A percentile compares a stretch with the other conserved stretches of the same genome.
phyloP scores from a whole-genome alignment of 495 filamentous ascomycete genomes.

The Penicillium pancosmium region DNA sequence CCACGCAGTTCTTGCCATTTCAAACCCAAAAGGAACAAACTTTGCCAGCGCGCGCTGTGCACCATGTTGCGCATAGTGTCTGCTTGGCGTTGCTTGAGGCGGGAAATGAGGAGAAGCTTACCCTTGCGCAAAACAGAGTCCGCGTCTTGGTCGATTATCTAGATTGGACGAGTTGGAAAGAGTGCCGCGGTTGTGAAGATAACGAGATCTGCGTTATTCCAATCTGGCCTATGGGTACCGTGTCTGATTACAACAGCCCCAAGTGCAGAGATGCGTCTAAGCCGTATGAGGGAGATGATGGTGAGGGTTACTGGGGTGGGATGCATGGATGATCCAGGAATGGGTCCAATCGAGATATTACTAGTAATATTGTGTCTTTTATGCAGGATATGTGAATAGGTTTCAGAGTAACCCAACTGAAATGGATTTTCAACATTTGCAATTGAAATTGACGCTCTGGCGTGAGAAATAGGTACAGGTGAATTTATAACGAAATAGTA shows the following conservation, averaged over 20 bases:
- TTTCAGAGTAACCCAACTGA: neutral
- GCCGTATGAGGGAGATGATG: slow-evolving; percentile 23
- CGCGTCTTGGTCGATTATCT: slow-evolving; percentile 51
- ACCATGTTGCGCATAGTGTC: slow-evolving; percentile 48
- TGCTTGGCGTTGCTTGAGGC: slow-evolving; percentile 54
- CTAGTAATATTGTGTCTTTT: no score
- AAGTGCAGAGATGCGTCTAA: slow-evolving; percentile 42
- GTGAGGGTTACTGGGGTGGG: slow-evolving; percentile 43
- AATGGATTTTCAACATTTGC: neutral
- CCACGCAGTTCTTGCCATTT: slow-evolving; percentile 48
- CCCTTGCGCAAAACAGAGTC: slow-evolving; percentile 31
- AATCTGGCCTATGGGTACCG: slow-evolving; percentile 64
- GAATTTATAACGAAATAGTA: slow-evolving; percentile 15
- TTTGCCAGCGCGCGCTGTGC: slow-evolving; percentile 45
- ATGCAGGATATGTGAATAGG: no score
- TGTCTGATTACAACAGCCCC: slow-evolving; percentile 55
- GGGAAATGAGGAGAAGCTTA: slow-evolving; percentile 29
- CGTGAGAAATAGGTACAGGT: slow-evolving; percentile 24
- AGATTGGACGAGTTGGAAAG: slow-evolving; percentile 64
- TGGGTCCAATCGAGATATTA: no score
- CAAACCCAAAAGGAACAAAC: slow-evolving; percentile 8
- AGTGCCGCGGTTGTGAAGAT: slow-evolving; percentile 54
- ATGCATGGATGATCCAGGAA: slow-evolving; percentile 10
- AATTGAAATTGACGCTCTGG: slow-evolving; percentile 13
- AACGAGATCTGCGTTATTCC: slow-evolving; percentile 69